These are phyloP conservation scores for Solanum arcanum DNA, from an alignment of 257 asterid genomes.

Conservation along the genomic window DNA sequence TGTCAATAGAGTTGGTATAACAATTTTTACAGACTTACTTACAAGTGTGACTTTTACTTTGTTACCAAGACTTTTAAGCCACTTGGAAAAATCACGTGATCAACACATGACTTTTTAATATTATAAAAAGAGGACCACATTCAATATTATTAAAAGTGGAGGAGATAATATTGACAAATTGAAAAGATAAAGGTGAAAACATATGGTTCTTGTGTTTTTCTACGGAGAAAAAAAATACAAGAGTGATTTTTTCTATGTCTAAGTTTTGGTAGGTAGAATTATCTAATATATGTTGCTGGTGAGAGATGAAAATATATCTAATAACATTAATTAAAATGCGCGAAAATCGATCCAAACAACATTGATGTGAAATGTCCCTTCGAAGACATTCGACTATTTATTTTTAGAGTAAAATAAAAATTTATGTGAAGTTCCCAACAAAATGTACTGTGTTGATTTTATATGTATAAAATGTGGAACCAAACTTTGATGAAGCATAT, in stretches of 20 bases:
- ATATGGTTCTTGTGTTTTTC: not conserved
- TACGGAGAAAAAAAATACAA: not conserved
- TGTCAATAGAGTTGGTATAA: not conserved
- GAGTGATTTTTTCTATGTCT: not conserved
- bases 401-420: not conserved
- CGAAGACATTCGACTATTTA: not conserved
- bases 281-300: no score
- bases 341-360: not conserved
- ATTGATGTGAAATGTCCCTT: not conserved
- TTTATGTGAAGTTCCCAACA: not conserved
- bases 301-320: fast-evolving
- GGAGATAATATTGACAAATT: slow-evolving; percentile 28
- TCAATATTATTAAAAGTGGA: not conserved
- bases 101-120: slow-evolving; percentile 1
- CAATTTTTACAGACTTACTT: not conserved
- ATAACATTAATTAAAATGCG: no score
- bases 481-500: not conserved
- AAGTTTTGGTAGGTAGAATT: fast-evolving
- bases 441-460: not conserved
- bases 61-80: not conserved
- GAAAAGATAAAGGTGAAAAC: slow-evolving; percentile 15
- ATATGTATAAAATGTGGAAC: not conserved
- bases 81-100: slow-evolving; percentile 35
- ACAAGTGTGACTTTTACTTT: not conserved
- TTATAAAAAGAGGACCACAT: slow-evolving; percentile 4